Evolutionary conservation across 2,329 filamentous ascomycete species (phyloP), one percentile per base, ranked within the genome.

Genomic region (Aureobasidium mangrovei): DNA sequence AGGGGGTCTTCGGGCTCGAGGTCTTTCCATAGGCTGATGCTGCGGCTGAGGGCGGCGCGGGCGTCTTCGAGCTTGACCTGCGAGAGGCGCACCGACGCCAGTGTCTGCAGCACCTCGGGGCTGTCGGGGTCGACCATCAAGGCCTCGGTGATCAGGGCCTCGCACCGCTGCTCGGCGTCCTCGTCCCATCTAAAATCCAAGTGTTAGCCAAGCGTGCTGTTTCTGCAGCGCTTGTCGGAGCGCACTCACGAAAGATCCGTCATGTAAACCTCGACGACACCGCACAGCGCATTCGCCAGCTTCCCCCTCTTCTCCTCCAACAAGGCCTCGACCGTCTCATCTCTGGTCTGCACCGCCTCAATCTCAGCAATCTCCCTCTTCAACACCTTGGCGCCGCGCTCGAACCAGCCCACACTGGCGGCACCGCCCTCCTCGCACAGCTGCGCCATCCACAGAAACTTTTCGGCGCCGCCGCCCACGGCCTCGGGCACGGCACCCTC

Each of bases 251-350:
- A 93, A 63, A 97, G 74, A 73, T 98, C 93, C 8, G 93, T 98
- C 93, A 98, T 98, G 76, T 96, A 98, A 47, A 98, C 89, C 73
- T 98, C 93, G 5, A 88, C 84, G 57, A 97, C 88, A 29, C 88
- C 89, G 70, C 94, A 98, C 35, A 98, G 78, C n/a, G 91, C 88
- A 62, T 89, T 89, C 2, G 90, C 88, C 35, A 97, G 77, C 70
- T 93, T 93, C 60, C 78, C 77, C 68, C 85, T 85, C 75, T 88
- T 88, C 69, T 90, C 87, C 29, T 84, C 79, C 27, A 73, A 58
- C 27, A 67, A 61, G 49, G 69, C 56, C 55, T 66, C 63, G 9
- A 63, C 64, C 32, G 65, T 60, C 38, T 71, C 62, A 59, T 70
- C 58, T 12, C 69, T 60, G n/a, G 62, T 62, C 61, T 68, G 56